These are phyloP conservation scores for Tetragonia tetragonoides DNA, from an alignment of 148 eudicot species.

Conservation along the genomic window DNA sequence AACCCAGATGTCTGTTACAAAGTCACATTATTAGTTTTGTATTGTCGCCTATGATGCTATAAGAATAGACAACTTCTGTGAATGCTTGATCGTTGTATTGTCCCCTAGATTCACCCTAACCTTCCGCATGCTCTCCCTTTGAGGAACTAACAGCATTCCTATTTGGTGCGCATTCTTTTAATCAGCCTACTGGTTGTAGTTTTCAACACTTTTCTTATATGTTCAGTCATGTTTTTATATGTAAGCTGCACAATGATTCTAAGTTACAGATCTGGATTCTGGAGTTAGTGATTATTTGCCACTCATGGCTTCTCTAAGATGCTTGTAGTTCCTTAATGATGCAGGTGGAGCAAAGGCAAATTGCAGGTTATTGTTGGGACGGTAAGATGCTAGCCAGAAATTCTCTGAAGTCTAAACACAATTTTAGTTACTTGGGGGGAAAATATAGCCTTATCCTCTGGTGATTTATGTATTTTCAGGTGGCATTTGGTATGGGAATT, in stretches of 20 bases:
- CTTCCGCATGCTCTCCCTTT: too few relatives aligned
- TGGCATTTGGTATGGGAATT: slow-evolving; percentile 99
- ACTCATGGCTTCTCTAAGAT: slow-evolving; percentile 3
- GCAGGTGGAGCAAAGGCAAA: slow-evolving; percentile 89
- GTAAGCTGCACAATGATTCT: not conserved
- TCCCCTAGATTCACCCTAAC: too few relatives aligned
- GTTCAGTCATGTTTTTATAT: not conserved
- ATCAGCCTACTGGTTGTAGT: not conserved
- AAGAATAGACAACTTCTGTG: too few relatives aligned
- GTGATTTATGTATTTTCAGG: slow-evolving; percentile 42
- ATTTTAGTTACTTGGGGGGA: slow-evolving; percentile 5
- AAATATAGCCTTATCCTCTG: slow-evolving; percentile 5
- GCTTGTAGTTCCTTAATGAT: slow-evolving; percentile 20
- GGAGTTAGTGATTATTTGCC: not conserved
- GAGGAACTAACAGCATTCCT: not conserved
- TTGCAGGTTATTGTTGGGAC: slow-evolving; percentile 98
- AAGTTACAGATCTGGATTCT: not conserved
- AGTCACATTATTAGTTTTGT: too few relatives aligned
- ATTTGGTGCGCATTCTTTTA: not conserved
- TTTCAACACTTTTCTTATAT: not conserved
- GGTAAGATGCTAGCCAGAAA: slow-evolving; percentile 40
- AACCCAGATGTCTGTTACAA: too few relatives aligned
- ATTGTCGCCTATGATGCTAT: too few relatives aligned
- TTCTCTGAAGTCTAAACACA: not conserved
- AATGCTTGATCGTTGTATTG: too few relatives aligned